A percentile compares a stretch with the other conserved stretches of the same genome.
phyloP scores from a whole-genome alignment of 257 asterid genomes.

The Solanum tarapatanum region DNA sequence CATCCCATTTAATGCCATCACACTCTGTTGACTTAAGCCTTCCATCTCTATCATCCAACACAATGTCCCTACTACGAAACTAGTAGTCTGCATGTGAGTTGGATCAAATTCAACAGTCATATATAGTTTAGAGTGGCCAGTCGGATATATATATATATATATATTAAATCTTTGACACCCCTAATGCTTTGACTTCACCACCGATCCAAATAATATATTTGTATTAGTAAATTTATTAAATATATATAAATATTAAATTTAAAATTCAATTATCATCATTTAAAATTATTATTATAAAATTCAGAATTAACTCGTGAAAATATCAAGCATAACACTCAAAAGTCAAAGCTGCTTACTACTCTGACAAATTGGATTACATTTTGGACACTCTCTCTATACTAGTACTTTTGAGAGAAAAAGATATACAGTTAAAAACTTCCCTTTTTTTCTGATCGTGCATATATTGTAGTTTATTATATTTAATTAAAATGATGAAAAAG shows the following conservation, averaged over 20 bases:
- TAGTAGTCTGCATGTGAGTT: neutral
- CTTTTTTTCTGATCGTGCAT: neutral
- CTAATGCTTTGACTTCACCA: neutral
- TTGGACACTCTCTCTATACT: neutral
- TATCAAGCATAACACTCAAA: neutral
- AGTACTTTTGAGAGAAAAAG: neutral
- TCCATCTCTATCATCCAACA: neutral
- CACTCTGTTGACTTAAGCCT: neutral
- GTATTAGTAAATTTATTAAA: no score
- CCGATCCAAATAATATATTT: no score
- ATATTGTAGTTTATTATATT: neutral
- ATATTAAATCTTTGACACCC: rapidly evolving
- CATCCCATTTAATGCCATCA: neutral
- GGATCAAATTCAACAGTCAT: no score
- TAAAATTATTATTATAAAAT: neutral
- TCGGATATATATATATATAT: no score
- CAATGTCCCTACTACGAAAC: neutral
- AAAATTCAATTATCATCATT: neutral
- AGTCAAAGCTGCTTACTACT: neutral
- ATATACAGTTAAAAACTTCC: neutral
- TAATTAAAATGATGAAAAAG: neutral
- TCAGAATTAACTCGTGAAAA: neutral
- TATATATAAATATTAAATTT: neutral
- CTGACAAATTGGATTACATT: neutral
- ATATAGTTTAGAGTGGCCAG: no score